Evolutionary conservation across 768 basidiomycete genomes (phyloP), one percentile per base, ranked within the genome.

Genomic region (Termitomyces sp.): DNA sequence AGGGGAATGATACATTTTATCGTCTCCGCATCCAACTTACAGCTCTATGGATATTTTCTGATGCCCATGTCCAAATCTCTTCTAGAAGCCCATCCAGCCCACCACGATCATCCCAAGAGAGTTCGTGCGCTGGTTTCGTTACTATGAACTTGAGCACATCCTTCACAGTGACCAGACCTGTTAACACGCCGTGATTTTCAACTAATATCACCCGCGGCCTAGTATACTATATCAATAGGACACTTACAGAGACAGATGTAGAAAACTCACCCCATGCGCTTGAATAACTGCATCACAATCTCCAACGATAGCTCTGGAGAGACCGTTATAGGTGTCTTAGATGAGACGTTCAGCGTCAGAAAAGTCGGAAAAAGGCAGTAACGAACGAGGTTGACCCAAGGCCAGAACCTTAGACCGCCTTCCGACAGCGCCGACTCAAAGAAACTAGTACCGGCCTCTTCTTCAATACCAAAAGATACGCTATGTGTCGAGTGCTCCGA

Each of bases 131-230:
- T 16, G 79, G 77, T 57, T 79, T 79, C 29, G 80, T 81, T 16
- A 82, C 78, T 57, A 90, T 96, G 67, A 95, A 93, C 53, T 87
- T 87, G 16, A 99, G 74, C 4, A 98, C 93, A 66, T 99, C 97
- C 69, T 99, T 99, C 48, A 98, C 92, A 0, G 95, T 98, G 36
- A 98, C 86, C 29, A 99, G 76, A 1, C 97, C 97, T 9, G 80
- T 82, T 12, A 99, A 78, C 34, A 75, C 72, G 10, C 96, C 96
- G 65, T 88, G 84, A 57, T 92, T 84, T 68, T 94, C 92, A 4
- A 98, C 94, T 15, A 98, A 80, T 56, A 99, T 96, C n/a, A 96
- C 91, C 28, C 95, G 89, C 0, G 97, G 97, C 8, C 96, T 98
- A 61, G 4, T 24, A 47, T 47, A 58, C 18, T 36, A 33, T 16